Percentiles rank a stretch among this genome's conserved stretches.
phyloP scores from a whole-genome alignment of 805 yeast species.

The Candida palmyrensis region DNA sequence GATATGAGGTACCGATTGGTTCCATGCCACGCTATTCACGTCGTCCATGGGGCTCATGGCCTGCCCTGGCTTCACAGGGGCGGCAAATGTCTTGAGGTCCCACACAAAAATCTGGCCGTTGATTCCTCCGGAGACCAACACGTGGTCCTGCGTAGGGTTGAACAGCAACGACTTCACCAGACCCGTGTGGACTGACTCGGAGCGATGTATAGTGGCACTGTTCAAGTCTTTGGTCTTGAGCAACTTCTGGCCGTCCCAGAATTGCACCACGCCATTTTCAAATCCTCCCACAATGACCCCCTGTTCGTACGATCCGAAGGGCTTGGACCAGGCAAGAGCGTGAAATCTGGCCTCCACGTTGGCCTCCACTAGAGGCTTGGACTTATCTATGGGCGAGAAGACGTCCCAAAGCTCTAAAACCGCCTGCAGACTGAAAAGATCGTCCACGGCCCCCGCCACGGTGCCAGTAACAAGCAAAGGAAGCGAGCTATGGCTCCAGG shows the following conservation, averaged over 20 bases:
- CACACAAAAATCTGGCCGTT: constrained; percentile 85
- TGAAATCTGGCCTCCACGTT: constrained; percentile 47
- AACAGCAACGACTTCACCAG: constrained; percentile 71
- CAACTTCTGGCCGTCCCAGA: constrained; percentile 66
- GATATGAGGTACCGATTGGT: constrained; percentile 74
- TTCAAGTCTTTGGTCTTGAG: constrained; percentile 35
- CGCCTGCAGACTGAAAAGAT: constrained; percentile 75
- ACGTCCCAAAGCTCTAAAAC: constrained; percentile 78
- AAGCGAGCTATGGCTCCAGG: constrained; percentile 79
- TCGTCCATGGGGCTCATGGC: constrained; percentile 80
- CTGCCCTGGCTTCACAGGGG: constrained; percentile 63
- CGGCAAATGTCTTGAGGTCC: constrained; percentile 70
- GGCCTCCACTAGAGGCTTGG: constrained; percentile 31
- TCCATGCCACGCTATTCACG: constrained; percentile 83
- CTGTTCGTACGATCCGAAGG: constrained; percentile 41
- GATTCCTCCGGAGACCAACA: constrained; percentile 84
- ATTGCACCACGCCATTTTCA: constrained; percentile 74
- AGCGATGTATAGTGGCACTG: constrained; percentile 45
- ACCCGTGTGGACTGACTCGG: constrained; percentile 53
- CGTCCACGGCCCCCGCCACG: constrained; percentile 93
- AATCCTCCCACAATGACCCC: constrained; percentile 81
- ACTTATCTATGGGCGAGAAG: constrained; percentile 30
- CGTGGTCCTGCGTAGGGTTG: constrained; percentile 65
- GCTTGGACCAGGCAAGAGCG: constrained; percentile 78
- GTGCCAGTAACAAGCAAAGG: constrained; percentile 89